A percentile compares a stretch with the other conserved stretches of the same genome.
These are phyloP conservation scores for Dactylellina leptospora DNA, from an alignment of 2,329 filamentous ascomycete species.

Conservation along the genomic window DNA sequence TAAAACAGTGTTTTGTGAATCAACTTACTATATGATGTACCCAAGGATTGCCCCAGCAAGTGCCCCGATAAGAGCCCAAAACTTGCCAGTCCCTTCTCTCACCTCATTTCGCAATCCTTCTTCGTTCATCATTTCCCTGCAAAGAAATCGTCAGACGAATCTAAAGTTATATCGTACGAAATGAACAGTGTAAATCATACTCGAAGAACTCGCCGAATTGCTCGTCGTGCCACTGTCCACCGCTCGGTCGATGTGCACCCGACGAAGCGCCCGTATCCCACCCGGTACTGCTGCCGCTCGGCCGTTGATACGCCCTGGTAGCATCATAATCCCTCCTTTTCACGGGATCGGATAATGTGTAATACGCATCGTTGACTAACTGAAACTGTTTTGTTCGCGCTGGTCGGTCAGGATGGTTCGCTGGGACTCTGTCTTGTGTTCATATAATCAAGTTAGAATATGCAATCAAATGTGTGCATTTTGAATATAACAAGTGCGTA, in stretches of 20 bases:
- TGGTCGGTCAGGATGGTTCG: constrained; percentile 82
- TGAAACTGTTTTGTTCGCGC: constrained; percentile 88
- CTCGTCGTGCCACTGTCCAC: constrained; percentile 44
- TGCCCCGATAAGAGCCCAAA: constrained; percentile 88
- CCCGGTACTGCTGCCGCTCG: not conserved
- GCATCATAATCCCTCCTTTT: constrained; percentile 86
- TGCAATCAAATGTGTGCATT: not conserved
- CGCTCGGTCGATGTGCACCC: constrained; percentile 10
- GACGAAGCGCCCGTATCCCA: not conserved
- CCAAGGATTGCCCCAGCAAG: constrained; percentile 87
- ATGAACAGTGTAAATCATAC: constrained; percentile 12
- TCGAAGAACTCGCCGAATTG: constrained; percentile 52
- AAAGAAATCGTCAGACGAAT: too few relatives aligned
- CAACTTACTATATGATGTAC: constrained; percentile 74
- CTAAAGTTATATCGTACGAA: too few relatives aligned
- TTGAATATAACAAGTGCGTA: constrained; percentile 30
- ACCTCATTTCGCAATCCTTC: constrained; percentile 36
- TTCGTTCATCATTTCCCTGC: constrained; percentile 50
- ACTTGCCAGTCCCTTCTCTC: constrained; percentile 70
- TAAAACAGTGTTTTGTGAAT: not conserved
- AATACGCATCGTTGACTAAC: constrained; percentile 91
- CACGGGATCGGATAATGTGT: constrained; percentile 80
- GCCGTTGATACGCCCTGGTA: constrained; percentile 60
- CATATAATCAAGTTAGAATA: constrained; percentile 67
- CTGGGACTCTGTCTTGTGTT: constrained; percentile 88